A percentile compares a stretch with the other conserved stretches of the same genome.
Evolutionary conservation across 1,284 basidiomycete genomes (phyloP).

Genomic region (Boletus semigastroideus): DNA sequence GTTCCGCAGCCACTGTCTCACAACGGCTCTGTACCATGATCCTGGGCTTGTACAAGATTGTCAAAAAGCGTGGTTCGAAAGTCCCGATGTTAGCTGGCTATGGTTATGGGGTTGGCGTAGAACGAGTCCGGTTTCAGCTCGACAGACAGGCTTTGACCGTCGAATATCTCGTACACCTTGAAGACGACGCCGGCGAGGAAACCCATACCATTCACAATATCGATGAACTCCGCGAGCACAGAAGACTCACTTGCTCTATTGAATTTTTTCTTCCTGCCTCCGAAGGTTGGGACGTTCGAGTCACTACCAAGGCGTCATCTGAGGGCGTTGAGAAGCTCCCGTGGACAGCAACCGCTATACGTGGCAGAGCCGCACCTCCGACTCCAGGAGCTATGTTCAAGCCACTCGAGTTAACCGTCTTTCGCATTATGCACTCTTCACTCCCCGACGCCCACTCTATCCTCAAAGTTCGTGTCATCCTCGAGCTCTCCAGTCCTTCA

Average conservation of each 20-base stretch:
- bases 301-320: conserved; percentile 67
- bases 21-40: conserved; percentile 84
- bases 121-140: conserved; percentile 74
- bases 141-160: conserved; percentile 80
- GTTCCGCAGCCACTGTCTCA: conserved; percentile 52
- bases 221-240: conserved; percentile 60
- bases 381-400: conserved; percentile 34
- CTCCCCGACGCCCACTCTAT: conserved; percentile 74
- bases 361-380: conserved; percentile 40
- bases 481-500: conserved; percentile 81
- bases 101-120: conserved; percentile 81
- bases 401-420: conserved; percentile 57
- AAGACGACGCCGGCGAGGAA: conserved; percentile 46
- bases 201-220: conserved; percentile 45
- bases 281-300: conserved; percentile 91
- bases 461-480: conserved; percentile 73
- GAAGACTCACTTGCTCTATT: conserved; percentile 69
- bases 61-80: conserved; percentile 69
- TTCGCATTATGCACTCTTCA: conserved; percentile 71
- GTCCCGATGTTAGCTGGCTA: conserved; percentile 79
- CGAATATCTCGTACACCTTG: conserved; percentile 85
- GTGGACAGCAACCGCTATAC: conserved; percentile 72
- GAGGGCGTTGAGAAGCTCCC: conserved; percentile 72
- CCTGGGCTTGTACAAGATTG: conserved; percentile 75
- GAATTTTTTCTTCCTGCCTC: conserved; percentile 77